Conservation (phyloP, 2,329 filamentous ascomycete species). For the Penicillium olsonii region DNA sequence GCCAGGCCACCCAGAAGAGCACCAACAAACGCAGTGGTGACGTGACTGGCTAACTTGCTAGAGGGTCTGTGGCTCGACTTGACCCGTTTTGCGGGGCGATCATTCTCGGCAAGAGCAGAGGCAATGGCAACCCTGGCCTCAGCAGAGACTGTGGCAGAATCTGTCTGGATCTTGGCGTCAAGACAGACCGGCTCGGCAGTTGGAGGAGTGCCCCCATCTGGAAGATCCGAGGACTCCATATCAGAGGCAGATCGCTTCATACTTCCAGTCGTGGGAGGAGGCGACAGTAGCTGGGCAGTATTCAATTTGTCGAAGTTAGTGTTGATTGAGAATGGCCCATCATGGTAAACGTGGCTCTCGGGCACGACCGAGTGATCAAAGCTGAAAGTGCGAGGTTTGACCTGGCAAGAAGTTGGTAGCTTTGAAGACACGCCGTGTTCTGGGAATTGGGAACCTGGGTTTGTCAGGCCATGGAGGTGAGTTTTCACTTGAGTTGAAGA, state of each 20-base stretch:
- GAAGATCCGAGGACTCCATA: constrained; percentile 19
- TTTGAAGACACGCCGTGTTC: background rate
- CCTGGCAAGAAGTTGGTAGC: constrained; percentile 1
- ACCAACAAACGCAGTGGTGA: constrained; percentile 41
- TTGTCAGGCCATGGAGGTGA: background rate
- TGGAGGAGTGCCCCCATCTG: constrained; percentile 10
- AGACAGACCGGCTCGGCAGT: constrained; percentile 29
- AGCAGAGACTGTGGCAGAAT: constrained; percentile 10
- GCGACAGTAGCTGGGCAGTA: background rate
- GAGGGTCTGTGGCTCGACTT: constrained; percentile 23
- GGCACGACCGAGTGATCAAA: background rate
- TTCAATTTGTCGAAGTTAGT: background rate
- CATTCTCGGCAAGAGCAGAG: constrained; percentile 16
- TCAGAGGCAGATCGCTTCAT: constrained; percentile 36
- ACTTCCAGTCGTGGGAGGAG: background rate
- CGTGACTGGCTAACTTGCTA: constrained; percentile 36
- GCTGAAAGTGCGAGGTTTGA: background rate
- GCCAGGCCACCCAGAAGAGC: constrained; percentile 45
- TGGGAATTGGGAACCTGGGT: constrained; percentile 7
- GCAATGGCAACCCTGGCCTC: constrained; percentile 12
- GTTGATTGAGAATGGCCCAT: constrained; percentile 22
- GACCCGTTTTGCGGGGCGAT: constrained; percentile 30
- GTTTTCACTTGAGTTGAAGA: background rate
- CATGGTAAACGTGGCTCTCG: constrained; percentile 15
- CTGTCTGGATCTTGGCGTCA: constrained; percentile 15